Evolutionary conservation across 306 rosid species (phyloP).

Genomic region (Oemleria cerasiformis): DNA sequence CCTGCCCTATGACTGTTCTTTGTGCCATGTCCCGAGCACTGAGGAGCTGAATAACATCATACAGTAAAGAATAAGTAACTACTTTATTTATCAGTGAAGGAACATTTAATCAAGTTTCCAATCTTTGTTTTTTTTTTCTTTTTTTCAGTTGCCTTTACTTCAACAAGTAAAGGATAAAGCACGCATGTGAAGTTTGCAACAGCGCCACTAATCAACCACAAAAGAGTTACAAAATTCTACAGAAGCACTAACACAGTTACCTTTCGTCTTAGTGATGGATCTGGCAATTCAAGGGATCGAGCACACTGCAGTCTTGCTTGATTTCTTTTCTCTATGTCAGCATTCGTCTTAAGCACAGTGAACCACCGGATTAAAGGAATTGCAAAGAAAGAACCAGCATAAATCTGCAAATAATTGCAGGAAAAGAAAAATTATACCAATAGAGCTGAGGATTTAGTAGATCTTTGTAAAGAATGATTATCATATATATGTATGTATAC

Average conservation of each 20-base stretch:
- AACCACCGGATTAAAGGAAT: constrained; percentile 95
- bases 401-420: constrained; percentile 56
- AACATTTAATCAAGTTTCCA: neutral
- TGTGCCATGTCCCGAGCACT: constrained; percentile 95
- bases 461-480: neutral
- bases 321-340: constrained; percentile 82
- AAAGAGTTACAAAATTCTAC: neutral
- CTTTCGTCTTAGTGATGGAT: constrained; percentile 80
- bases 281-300: constrained; percentile 74
- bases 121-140: neutral
- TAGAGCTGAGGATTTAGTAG: constrained; percentile 12
- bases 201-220: neutral
- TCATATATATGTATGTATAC: neutral
- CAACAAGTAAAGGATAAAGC: neutral
- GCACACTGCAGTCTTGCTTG: constrained; percentile 66
- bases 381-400: constrained; percentile 98
- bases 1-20: constrained; percentile 74
- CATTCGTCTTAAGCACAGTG: constrained; percentile 53
- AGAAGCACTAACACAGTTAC: constrained; percentile 34
- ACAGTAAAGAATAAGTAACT: constrained; percentile 1
- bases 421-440: constrained; percentile 16
- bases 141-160: neutral
- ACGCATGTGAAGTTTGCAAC: neutral
- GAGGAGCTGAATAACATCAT: constrained; percentile 57
- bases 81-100: neutral